Base-by-base conservation (phyloP, 2,329 filamentous ascomycete species). In the Aureobasidium namibiae region DNA sequence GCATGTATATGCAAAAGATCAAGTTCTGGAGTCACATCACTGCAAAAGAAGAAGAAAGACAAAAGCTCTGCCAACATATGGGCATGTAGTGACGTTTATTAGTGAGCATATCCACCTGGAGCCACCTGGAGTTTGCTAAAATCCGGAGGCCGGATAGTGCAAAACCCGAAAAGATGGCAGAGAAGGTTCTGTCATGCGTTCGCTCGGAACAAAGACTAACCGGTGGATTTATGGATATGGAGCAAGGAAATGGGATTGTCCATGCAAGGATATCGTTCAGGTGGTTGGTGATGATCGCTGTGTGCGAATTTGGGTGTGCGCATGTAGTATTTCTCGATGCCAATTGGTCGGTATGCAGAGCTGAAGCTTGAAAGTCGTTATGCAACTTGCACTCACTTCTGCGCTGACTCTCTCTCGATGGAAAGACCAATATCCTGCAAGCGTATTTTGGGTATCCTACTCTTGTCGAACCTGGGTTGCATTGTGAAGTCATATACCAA, bases 41-140 rank as follows among this genome's bases (percentile, higher is more conserved):
- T 9, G 26, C 26, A 29, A 41, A 13, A 21, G 18, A 33, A 16
- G n/a, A n/a, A 13, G 29, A 59, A 26, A 50, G 45, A 38, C 42
- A 26, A 9, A 24, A 29, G 26, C 9, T 45, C 31, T 56, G 42
- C 39, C 26, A 18, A 13, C 16, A 38, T 23, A 5, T 29, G 53
- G 50, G 23, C 23, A 54, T 45, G n/a, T 54, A 38, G 50, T 54
- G 50, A 54, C 50, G 50, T 54, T 54, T 56, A 56, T 56, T 44
- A 44, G 36, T 56, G 52, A 34, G 38, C 52, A 56, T 54, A 8
- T 16, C n/a, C n/a, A n/a, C n/a, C n/a, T n/a, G n/a, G n/a, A n/a
- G n/a, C 42, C 24, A 29, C 42, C 14, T n/a, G 7, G 36, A 38
- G 23, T 45, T 23, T 23, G 42, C 23, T 45, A 45, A 45, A 45